A percentile compares a stretch with the other conserved stretches of the same genome.
Conservation (phyloP, 2,329 filamentous ascomycete species). For the Metarhizium sp. region DNA sequence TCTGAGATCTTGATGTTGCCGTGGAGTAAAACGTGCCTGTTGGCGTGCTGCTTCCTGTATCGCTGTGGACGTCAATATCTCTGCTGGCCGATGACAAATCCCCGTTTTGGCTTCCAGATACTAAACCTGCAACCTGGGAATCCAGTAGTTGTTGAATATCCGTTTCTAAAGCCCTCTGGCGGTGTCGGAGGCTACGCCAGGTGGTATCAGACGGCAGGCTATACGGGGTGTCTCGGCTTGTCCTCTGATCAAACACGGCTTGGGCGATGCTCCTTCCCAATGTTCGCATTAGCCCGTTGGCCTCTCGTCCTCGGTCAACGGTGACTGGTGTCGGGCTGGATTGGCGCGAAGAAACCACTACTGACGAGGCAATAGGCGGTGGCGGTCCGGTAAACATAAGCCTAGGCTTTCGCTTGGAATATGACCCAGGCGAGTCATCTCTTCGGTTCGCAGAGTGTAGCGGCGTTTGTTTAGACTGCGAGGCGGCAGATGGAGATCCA, state of each 20-base stretch:
- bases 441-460: conserved; percentile 13
- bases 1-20: conserved; percentile 28
- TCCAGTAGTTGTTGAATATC: conserved; percentile 41
- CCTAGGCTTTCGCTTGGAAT: conserved; percentile 21
- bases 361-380: conserved; percentile 38
- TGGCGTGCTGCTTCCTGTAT: conserved; percentile 31
- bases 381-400: conserved; percentile 39
- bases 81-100: conserved; percentile 7
- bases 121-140: conserved; percentile 35
- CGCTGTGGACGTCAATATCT: conserved; percentile 25
- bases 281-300: conserved; percentile 2
- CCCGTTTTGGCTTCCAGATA: conserved; percentile 23
- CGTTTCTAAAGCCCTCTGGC: conserved; percentile 34
- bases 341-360: conserved; percentile 18
- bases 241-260: conserved; percentile 28
- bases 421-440: conserved; percentile 19
- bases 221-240: conserved; percentile 4
- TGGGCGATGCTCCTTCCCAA: conserved; percentile 15
- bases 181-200: conserved; percentile 37
- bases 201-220: conserved; percentile 25
- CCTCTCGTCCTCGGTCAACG: conserved; percentile 9
- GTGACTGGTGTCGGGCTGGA: conserved; percentile 3
- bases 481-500: background rate
- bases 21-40: conserved; percentile 30
- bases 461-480: conserved; percentile 7